These are phyloP conservation scores for Pestalotiopsis sp. DNA, from an alignment of 2,329 filamentous ascomycete species.

Conservation along the genomic window DNA sequence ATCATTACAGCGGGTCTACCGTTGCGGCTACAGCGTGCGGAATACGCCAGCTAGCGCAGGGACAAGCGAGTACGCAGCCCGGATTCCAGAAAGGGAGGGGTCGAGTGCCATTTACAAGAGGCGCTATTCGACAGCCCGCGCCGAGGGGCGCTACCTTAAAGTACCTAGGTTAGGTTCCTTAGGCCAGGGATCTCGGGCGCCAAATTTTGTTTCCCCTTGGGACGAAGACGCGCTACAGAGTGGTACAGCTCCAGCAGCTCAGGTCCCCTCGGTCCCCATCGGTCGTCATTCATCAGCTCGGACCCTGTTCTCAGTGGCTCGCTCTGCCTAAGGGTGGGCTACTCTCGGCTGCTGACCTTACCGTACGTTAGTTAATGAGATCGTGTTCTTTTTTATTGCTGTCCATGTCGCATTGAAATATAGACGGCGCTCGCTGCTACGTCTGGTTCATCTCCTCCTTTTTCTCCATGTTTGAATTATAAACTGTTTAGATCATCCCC, in stretches of 20 bases:
- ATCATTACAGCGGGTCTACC: neutral
- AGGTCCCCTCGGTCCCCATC: neutral
- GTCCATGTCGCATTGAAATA: neutral
- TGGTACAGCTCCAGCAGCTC: neutral
- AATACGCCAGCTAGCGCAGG: conserved; percentile 1
- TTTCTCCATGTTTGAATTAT: neutral
- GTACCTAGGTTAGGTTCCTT: neutral
- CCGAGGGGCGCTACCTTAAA: neutral
- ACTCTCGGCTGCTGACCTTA: neutral
- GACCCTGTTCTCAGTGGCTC: neutral
- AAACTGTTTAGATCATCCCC: neutral
- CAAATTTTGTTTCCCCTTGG: neutral
- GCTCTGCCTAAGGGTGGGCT: neutral
- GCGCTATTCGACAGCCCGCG: neutral
- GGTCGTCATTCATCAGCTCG: neutral
- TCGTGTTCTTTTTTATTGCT: neutral
- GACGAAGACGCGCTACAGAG: neutral
- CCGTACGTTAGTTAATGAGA: neutral
- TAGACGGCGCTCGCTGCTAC: neutral
- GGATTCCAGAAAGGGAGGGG: neutral
- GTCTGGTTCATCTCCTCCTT: neutral
- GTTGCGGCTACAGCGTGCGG: neutral
- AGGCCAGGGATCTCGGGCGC: neutral
- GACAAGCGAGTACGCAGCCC: neutral
- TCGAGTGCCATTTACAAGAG: neutral